Conservation (phyloP, 208 protist species). For the Trypanosoma boissoni region DNA sequence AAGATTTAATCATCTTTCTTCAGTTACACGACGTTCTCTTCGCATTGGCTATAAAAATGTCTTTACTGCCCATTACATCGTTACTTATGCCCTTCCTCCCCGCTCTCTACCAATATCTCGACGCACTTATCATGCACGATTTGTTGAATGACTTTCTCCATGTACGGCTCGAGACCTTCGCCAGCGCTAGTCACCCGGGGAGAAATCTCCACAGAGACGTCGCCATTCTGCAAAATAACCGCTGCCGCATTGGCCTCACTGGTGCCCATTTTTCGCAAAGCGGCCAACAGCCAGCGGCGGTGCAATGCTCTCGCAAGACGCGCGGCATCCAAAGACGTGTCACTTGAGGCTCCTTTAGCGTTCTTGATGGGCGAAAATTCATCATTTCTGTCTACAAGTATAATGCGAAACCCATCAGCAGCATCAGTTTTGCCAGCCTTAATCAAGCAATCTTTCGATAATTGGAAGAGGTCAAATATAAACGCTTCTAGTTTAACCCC, state of each 20-base stretch:
- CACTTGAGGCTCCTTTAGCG: conserved; percentile 58
- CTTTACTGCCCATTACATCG: conserved; percentile 16
- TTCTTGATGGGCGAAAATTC: conserved; percentile 99
- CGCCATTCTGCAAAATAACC: conserved; percentile 21
- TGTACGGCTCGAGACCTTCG: conserved; percentile 65
- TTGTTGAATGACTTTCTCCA: conserved; percentile 30
- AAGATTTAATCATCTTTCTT: too few species aligned
- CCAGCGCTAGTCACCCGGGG: conserved; percentile 91
- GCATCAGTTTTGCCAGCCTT: conserved; percentile 4
- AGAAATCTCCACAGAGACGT: conserved; percentile 82
- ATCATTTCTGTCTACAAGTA: conserved; percentile 82
- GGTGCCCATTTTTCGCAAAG: conserved; percentile 19
- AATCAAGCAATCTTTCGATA: conserved; percentile 36
- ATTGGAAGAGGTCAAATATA: conserved; percentile 97
- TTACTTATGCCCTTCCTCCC: conserved; percentile 10
- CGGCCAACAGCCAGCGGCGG: conserved; percentile 48
- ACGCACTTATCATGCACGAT: conserved; percentile 15
- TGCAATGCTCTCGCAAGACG: conserved; percentile 63
- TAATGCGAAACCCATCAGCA: conserved; percentile 51
- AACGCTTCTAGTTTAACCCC: conserved; percentile 98
- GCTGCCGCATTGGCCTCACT: conserved; percentile 24
- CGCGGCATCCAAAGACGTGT: conserved; percentile 89
- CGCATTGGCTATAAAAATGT: background rate
- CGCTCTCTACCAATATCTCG: conserved; percentile 18
- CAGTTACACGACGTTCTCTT: background rate